These are phyloP conservation scores for Daldinia caldariorum DNA, from an alignment of 495 filamentous ascomycete genomes.

Conservation along the genomic window DNA sequence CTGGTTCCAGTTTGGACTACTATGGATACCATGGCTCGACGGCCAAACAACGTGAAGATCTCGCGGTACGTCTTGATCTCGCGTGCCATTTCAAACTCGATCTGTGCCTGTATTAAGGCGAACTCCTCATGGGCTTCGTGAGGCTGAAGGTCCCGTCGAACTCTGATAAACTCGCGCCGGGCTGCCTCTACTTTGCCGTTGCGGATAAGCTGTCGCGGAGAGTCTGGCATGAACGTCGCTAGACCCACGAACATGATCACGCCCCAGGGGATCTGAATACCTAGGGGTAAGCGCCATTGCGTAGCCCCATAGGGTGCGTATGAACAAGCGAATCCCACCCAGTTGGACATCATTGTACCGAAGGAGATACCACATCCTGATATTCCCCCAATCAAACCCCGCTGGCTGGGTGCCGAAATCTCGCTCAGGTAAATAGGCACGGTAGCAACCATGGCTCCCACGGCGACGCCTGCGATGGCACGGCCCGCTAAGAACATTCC, in stretches of 20 bases:
- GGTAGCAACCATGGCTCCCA: constrained; percentile 66
- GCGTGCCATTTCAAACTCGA: constrained; percentile 68
- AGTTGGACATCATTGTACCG: constrained; percentile 67
- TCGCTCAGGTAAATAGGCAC: constrained; percentile 69
- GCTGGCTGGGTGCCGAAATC: constrained; percentile 62
- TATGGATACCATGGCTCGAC: constrained; percentile 64
- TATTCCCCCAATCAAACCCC: constrained; percentile 67
- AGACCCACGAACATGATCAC: constrained; percentile 66
- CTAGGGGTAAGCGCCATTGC: constrained; percentile 68
- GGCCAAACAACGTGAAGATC: constrained; percentile 63
- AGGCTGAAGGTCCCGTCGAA: constrained; percentile 59
- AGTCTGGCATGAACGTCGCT: constrained; percentile 68
- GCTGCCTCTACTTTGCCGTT: constrained; percentile 63
- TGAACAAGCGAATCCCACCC: constrained; percentile 67
- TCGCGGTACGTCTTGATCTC: constrained; percentile 64
- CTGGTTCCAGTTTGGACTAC: constrained; percentile 68
- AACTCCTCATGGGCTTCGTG: constrained; percentile 65
- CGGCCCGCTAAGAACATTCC: constrained; percentile 70
- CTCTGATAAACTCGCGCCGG: constrained; percentile 58
- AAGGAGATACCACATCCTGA: constrained; percentile 68
- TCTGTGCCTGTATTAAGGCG: constrained; percentile 64
- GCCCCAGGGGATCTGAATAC: constrained; percentile 68
- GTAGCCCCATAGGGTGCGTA: constrained; percentile 63
- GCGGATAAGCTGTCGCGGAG: constrained; percentile 65
- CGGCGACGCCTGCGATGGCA: constrained; percentile 63